A percentile compares a stretch with the other conserved stretches of the same genome.
These are phyloP conservation scores for Lachnellula arida DNA, from an alignment of 2,329 filamentous ascomycete genomes.

Conservation along the genomic window DNA sequence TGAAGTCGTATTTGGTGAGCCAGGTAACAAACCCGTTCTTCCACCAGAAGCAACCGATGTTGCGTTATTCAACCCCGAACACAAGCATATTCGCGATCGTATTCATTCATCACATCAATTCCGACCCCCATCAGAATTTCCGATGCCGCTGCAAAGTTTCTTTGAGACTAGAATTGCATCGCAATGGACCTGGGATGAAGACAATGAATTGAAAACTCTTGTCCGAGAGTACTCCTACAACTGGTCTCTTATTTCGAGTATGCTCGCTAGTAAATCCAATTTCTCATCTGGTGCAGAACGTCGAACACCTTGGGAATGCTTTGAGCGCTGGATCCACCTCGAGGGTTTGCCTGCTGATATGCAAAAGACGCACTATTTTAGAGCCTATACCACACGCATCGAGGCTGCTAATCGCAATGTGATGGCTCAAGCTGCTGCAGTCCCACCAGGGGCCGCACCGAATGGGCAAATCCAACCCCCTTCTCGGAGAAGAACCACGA, in stretches of 20 bases:
- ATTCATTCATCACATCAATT: conserved; percentile 91
- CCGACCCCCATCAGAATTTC: conserved; percentile 82
- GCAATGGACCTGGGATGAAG: conserved; percentile 86
- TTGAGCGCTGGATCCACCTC: conserved; percentile 90
- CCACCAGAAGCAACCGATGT: conserved; percentile 70
- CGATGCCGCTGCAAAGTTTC: conserved; percentile 85
- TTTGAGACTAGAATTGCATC: conserved; percentile 84
- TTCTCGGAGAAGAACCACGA: conserved; percentile 64
- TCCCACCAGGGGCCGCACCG: conserved; percentile 29
- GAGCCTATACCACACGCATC: conserved; percentile 59
- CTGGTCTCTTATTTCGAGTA: conserved; percentile 88
- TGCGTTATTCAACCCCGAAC: conserved; percentile 83
- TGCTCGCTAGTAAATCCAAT: conserved; percentile 67
- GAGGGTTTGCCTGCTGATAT: conserved; percentile 90
- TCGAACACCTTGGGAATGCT: conserved; percentile 96
- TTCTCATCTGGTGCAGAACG: conserved; percentile 85
- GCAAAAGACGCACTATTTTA: conserved; percentile 94
- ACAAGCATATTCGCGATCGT: conserved; percentile 83
- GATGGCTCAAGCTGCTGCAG: conserved; percentile 32
- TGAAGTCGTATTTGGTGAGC: conserved; percentile 33
- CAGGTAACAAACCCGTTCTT: conserved; percentile 39
- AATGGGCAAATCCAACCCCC: conserved; percentile 45
- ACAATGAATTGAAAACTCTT: conserved; percentile 78
- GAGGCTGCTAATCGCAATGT: conserved; percentile 53
- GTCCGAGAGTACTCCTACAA: conserved; percentile 96